Conservation (phyloP, 106 monocot species). For the Apostasia shenzhenica region DNA sequence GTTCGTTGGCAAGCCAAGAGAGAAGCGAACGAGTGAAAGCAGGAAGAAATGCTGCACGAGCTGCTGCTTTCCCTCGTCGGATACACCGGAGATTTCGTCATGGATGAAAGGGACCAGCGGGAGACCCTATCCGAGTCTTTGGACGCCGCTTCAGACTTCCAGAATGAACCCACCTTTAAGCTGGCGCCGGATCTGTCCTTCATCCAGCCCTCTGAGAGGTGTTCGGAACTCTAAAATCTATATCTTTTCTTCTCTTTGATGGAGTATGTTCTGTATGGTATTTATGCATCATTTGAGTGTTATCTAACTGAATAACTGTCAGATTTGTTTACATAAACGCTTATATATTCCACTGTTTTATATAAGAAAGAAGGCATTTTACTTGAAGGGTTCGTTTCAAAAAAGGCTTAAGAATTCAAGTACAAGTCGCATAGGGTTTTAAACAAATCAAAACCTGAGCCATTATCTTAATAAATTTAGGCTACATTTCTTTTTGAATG, state of each 20-base stretch:
- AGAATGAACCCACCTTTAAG: constrained; percentile 55
- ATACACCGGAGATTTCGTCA: constrained; percentile 84
- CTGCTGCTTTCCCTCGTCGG: constrained; percentile 77
- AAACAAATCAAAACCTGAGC: too few relatives aligned
- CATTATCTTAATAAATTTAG: too few relatives aligned
- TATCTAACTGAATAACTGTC: not conserved
- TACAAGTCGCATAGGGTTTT: too few relatives aligned
- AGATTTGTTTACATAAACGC: not conserved
- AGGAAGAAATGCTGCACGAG: constrained; percentile 85
- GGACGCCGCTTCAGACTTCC: constrained; percentile 3
- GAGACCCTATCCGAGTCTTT: constrained; percentile 28
- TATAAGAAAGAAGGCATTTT: too few relatives aligned
- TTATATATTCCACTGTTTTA: too few relatives aligned
- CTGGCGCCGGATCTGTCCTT: constrained; percentile 87
- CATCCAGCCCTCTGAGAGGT: constrained; percentile 87
- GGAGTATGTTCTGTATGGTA: not conserved
- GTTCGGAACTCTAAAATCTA: not conserved
- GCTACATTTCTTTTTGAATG: too few relatives aligned
- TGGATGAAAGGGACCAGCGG: constrained; percentile 52
- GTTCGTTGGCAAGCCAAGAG: not conserved
- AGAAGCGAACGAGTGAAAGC: not conserved
- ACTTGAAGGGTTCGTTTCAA: too few relatives aligned
- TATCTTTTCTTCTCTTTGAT: not conserved
- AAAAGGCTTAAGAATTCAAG: too few relatives aligned
- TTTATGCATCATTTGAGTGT: not conserved